phyloP scores from a whole-genome alignment of 2,329 filamentous ascomycete genomes.

The Calonectria fujianensis region DNA sequence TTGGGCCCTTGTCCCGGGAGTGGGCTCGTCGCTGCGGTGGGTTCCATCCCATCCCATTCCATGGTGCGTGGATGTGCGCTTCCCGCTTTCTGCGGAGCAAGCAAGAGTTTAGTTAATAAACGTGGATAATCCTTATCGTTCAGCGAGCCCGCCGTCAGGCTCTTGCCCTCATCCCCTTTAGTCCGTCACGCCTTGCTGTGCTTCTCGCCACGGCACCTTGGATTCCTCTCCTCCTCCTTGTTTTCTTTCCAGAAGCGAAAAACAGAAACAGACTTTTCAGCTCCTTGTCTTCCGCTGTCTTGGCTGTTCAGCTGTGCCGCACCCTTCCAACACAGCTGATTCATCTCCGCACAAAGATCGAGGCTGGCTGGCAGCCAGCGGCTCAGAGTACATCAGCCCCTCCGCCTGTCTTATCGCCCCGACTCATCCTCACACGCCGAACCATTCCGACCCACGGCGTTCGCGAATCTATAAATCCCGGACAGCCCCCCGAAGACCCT shows the following conservation, averaged over 20 bases:
- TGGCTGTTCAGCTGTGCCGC: constrained; percentile 43
- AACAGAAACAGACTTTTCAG: constrained; percentile 48
- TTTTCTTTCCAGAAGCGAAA: constrained; percentile 13
- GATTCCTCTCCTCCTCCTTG: constrained; percentile 5
- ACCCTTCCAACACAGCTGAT: constrained; percentile 47
- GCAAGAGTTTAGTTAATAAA: constrained; percentile 44
- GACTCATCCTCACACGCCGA: constrained; percentile 32
- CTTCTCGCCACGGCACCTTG: constrained; percentile 29
- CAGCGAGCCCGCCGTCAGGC: constrained; percentile 28
- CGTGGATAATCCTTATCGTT: constrained; percentile 43
- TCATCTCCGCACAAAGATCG: constrained; percentile 42
- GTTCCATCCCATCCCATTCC: constrained; percentile 31
- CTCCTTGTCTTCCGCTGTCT: constrained; percentile 33
- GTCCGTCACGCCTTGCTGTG: constrained; percentile 13
- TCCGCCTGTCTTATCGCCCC: constrained; percentile 43
- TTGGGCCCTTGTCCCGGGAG: constrained; percentile 26
- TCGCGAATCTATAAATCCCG: constrained; percentile 37
- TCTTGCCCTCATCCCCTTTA: constrained; percentile 31
- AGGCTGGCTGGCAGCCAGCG: constrained; percentile 49
- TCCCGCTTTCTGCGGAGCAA: constrained; percentile 50
- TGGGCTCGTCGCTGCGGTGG: constrained; percentile 28
- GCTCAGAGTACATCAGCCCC: constrained; percentile 43
- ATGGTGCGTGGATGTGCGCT: constrained; percentile 36
- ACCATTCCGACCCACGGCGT: constrained; percentile 30
- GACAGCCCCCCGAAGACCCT: constrained; percentile 9